Conservation (phyloP, 164 flowering plant species). For the Vitis riparia region DNA sequence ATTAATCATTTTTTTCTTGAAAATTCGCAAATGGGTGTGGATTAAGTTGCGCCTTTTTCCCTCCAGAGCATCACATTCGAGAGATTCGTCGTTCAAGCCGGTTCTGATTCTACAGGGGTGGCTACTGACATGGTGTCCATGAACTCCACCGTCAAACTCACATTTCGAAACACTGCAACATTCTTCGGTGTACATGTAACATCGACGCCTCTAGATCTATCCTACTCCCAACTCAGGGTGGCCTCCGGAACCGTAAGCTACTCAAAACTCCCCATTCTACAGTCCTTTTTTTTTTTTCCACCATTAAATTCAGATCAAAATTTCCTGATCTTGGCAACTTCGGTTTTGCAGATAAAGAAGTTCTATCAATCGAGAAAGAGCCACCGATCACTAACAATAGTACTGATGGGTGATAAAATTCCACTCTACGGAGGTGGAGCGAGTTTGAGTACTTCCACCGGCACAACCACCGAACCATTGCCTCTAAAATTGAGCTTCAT, state of each 20-base stretch:
- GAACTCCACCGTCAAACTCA: conserved; percentile 71
- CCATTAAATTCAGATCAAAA: background rate
- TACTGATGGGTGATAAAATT: conserved; percentile 56
- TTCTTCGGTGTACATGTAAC: conserved; percentile 89
- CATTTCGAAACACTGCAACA: conserved; percentile 76
- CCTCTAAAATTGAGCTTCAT: conserved; percentile 50
- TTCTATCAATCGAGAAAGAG: conserved; percentile 87
- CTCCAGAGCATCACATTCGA: conserved; percentile 73
- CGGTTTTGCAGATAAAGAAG: conserved; percentile 55
- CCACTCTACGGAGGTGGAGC: conserved; percentile 88
- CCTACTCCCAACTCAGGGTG: conserved; percentile 56
- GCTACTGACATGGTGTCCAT: conserved; percentile 81
- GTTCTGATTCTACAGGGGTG: conserved; percentile 76
- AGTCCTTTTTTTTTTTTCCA: background rate
- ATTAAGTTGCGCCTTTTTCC: background rate
- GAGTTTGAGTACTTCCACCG: conserved; percentile 57
- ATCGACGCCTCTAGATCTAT: conserved; percentile 65
- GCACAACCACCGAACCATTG: conserved; percentile 48
- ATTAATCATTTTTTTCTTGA: background rate
- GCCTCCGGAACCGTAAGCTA: conserved; percentile 68
- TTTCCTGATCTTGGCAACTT: background rate
- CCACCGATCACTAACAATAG: conserved; percentile 47
- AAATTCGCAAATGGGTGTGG: background rate
- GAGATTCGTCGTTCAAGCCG: conserved; percentile 68
- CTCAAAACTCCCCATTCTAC: background rate